Evolutionary conservation across 306 rosid species (phyloP).

Genomic region (Rosa chinensis): DNA sequence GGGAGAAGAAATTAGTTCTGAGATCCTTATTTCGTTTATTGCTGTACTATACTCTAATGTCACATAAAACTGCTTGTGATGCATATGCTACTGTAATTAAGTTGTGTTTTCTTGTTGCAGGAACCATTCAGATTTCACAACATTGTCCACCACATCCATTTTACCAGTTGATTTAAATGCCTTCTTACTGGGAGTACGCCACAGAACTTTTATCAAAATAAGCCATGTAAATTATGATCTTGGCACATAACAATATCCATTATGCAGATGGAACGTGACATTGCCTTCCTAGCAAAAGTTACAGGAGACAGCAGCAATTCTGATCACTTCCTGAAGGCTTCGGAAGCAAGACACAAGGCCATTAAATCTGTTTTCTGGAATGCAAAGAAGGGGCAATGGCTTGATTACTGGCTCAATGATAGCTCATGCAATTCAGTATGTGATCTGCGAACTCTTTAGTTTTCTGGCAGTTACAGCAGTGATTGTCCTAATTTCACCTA

Average conservation of each 20-base stretch:
- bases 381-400: slow-evolving; percentile 68
- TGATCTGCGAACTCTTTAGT: slow-evolving; percentile 9
- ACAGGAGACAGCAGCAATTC: slow-evolving; percentile 52
- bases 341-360: slow-evolving; percentile 62
- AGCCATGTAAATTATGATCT: slow-evolving; percentile 10
- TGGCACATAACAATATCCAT: slow-evolving; percentile 22
- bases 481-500: slow-evolving; percentile 19
- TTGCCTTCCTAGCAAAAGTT: slow-evolving; percentile 67
- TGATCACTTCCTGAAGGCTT: slow-evolving; percentile 43
- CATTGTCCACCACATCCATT: slow-evolving; percentile 77
- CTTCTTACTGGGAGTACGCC: slow-evolving; percentile 65
- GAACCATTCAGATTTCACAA: slow-evolving; percentile 61
- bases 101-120: slow-evolving; percentile 46
- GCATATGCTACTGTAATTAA: not conserved
- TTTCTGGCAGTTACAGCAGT: slow-evolving; percentile 5
- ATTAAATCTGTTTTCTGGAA: slow-evolving; percentile 76
- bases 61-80: not conserved
- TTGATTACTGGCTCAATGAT: slow-evolving; percentile 75
- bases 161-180: slow-evolving; percentile 86
- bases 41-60: not conserved
- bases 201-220: slow-evolving; percentile 20
- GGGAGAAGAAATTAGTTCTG: not conserved
- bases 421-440: slow-evolving; percentile 36
- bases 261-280: slow-evolving; percentile 82
- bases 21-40: not conserved